phyloP scores from a whole-genome alignment of 495 filamentous ascomycete genomes.

The Friedmanniomyces simplex region DNA sequence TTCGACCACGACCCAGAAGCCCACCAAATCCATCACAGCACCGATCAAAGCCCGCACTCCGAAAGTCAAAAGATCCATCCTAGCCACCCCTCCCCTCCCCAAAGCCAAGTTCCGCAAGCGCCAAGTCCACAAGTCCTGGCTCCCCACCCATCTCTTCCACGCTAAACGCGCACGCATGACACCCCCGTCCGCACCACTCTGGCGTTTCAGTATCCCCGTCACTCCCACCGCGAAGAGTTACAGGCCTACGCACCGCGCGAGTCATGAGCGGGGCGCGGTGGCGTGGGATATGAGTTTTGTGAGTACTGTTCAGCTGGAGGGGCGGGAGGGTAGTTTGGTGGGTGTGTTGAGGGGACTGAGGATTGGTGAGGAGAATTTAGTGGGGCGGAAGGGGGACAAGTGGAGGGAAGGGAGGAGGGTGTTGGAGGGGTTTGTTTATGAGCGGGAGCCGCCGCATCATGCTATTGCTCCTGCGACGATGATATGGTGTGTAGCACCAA shows the following conservation, averaged over 20 bases:
- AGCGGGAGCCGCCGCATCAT: slow-evolving; percentile 40
- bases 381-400: slow-evolving; percentile 44
- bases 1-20: not conserved
- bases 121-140: slow-evolving; percentile 81
- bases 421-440: slow-evolving; percentile 57
- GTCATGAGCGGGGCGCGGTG: slow-evolving; percentile 52
- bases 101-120: slow-evolving; percentile 71
- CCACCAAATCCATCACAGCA: not conserved
- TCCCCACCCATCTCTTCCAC: slow-evolving; percentile 91
- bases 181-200: slow-evolving; percentile 62
- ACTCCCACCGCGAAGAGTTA: slow-evolving; percentile 84
- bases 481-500: slow-evolving; percentile 50
- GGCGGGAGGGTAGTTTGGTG: slow-evolving; percentile 49
- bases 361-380: slow-evolving; percentile 36
- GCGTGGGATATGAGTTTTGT: slow-evolving; percentile 96
- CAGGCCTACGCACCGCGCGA: slow-evolving; percentile 75
- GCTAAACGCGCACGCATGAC: slow-evolving; percentile 87
- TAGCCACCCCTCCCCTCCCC: slow-evolving; percentile 55
- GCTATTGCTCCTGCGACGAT: slow-evolving; percentile 68
- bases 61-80: slow-evolving; percentile 50
- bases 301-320: slow-evolving; percentile 71
- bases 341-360: slow-evolving; percentile 55
- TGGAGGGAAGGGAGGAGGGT: slow-evolving; percentile 65
- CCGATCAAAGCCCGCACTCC: slow-evolving; percentile 12
- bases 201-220: slow-evolving; percentile 79